Evolutionary conservation across 192 early-diverging fungal species (phyloP), one percentile per base, ranked within the genome.

Genomic region (Gamsiella multidivaricata): DNA sequence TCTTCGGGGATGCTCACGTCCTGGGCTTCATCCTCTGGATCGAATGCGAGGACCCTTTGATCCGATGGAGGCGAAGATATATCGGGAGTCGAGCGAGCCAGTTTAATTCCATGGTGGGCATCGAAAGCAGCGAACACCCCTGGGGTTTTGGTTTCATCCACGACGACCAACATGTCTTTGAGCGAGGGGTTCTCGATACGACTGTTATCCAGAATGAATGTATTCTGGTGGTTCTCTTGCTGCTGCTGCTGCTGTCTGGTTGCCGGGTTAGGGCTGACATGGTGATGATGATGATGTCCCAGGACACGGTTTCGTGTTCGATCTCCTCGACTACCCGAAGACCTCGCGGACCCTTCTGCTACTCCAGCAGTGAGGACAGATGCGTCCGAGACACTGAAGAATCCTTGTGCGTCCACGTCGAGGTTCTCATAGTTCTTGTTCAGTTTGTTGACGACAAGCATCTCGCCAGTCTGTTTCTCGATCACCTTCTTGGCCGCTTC

Each of bases 391-490:
- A n/a, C n/a, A n/a, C n/a, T n/a, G n/a, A n/a, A n/a, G n/a, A n/a
- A 3, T 66, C 54, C 12, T 37, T 18, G 51, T 47, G 17, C 20
- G 8, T 52, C 34, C 29, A 7, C 23, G 18, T 59, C 56, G 12
- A 41, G 29, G 29, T 3, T 12, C 2, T 41, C 67, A 11, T 61
- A 28, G 57, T 69, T 69, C 39, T 61, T 69, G 50, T 69, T 69
- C 46, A 60, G 34, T 28, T 42, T 61, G 58, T 69, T 56, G 51
- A 54, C 34, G 36, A 54, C 52, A n/a, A 65, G 51, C 3, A 41
- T 8, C 17, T 53, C 26, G 15, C 51, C 51, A 23, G 20, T 22
- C 31, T 33, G 20, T 1, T 12, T 25, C 56, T 18, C 9, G 4
- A 31, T 49, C 5, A n/a, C 17, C 26, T 39, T 69, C 3, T 28